phyloP scores from a whole-genome alignment of 768 basidiomycete species.

The Calocybe gangraenosa region DNA sequence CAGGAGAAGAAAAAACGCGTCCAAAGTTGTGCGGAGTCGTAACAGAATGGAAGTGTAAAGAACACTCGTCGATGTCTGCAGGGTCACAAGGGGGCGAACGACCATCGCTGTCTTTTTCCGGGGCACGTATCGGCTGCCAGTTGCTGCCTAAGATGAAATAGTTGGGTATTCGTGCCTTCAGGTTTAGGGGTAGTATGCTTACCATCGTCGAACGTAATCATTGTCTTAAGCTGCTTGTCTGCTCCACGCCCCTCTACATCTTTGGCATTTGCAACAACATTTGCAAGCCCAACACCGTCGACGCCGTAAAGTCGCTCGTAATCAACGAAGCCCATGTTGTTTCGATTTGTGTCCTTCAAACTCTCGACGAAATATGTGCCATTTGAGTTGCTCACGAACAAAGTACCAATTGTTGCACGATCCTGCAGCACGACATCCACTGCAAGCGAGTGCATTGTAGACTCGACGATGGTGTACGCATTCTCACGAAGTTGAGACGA shows the following conservation, averaged over 20 bases:
- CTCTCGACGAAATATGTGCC: constrained; percentile 94
- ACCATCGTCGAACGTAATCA: constrained; percentile 87
- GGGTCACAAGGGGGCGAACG: constrained; percentile 60
- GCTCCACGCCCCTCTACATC: constrained; percentile 72
- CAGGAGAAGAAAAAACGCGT: constrained; percentile 89
- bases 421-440: constrained; percentile 88
- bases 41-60: constrained; percentile 90
- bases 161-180: not conserved
- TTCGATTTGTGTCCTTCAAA: constrained; percentile 89
- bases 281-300: constrained; percentile 89
- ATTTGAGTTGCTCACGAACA: constrained; percentile 95
- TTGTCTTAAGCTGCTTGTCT: constrained; percentile 70
- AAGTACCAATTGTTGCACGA: constrained; percentile 67
- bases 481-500: constrained; percentile 80
- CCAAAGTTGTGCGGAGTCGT: constrained; percentile 92
- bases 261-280: constrained; percentile 77
- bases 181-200: too few species aligned
- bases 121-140: constrained; percentile 68
- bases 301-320: constrained; percentile 85
- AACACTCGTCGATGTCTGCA: constrained; percentile 56
- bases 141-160: constrained; percentile 45
- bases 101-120: constrained; percentile 55
- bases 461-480: constrained; percentile 94
- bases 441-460: constrained; percentile 87
- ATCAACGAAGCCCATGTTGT: constrained; percentile 85